A percentile compares a stretch with the other conserved stretches of the same genome.
phyloP scores from a whole-genome alignment of 2,329 filamentous ascomycete species.

The Fusarium brevicatenulatum region DNA sequence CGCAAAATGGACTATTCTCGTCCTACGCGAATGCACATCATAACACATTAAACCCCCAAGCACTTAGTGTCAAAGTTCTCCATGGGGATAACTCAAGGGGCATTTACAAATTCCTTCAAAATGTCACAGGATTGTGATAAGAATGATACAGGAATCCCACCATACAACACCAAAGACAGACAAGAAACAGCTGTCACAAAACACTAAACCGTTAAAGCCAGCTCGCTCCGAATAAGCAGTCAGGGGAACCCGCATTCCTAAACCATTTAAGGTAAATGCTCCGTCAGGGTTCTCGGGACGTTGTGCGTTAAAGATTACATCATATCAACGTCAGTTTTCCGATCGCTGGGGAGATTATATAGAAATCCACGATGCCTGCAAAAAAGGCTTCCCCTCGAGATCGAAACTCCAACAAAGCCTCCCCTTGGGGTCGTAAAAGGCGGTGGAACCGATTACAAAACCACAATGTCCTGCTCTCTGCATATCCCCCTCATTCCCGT shows the following conservation, averaged over 20 bases:
- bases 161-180: neutral
- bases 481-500: neutral
- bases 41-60: too few species aligned
- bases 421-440: neutral
- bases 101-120: accelerated
- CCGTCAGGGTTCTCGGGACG: neutral
- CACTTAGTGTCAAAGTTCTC: neutral
- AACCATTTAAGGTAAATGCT: neutral
- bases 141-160: neutral
- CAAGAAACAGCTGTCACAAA: neutral
- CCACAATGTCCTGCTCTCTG: neutral
- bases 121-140: neutral
- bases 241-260: neutral
- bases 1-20: neutral
- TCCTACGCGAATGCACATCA: neutral
- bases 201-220: neutral
- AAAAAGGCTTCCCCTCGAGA: neutral
- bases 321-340: neutral
- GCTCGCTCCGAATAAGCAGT: neutral
- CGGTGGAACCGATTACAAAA: neutral
- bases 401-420: neutral
- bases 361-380: constrained; percentile 4
- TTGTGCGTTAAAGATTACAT: neutral
- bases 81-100: neutral
- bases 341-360: neutral